Base-by-base conservation (phyloP, 345 rosid species). In the Eucalyptus virginea region DNA sequence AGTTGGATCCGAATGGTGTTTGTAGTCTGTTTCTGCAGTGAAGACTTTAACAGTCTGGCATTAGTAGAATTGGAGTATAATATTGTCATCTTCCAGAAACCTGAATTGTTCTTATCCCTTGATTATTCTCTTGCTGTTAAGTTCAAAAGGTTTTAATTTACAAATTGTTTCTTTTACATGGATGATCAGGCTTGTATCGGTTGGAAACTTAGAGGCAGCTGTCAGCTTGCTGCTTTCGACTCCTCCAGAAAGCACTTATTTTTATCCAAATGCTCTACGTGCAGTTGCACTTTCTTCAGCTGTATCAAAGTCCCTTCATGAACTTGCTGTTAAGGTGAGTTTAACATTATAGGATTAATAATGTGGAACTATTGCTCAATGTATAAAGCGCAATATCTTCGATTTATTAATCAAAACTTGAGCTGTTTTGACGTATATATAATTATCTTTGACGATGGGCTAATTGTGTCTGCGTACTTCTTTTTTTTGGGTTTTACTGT, bases 281-380 rank as follows among this genome's bases (percentile, higher is more conserved):
- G 99, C 98, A 11, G 98, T 98, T 83, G 99, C 99, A 89, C 99
- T 98, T 93, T 92, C 99, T 89, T 97, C 99, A 90, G 99, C 99
- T 49, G 99, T 98, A 90, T 98, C 99, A 88, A 94, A 92, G 89
- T 96, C 99, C 93, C 99, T 98, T 93, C 98, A 95, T 86, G 99
- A 98, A 91, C 98, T 98, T 90, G 98, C 99, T 86, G 96, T 98
- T 45, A 98, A 98, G 97, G 99, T 95, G 89, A 90, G 94, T 50
- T n/a, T 45, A 49, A 19, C 12, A 13, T 77, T 37, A 77, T 21
- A 77, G 45, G 83, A 37, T 37, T 77, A 44, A 24, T 11, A 77
- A 37, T 77, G 47, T 37, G 28, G 83, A 77, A 21, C 83, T 65
- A 37, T 77, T 72, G 24, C 45, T 72, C 83, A 19, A 77, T 77